Conservation (phyloP, 345 rosid species). For the Melaleuca quinquenervia region DNA sequence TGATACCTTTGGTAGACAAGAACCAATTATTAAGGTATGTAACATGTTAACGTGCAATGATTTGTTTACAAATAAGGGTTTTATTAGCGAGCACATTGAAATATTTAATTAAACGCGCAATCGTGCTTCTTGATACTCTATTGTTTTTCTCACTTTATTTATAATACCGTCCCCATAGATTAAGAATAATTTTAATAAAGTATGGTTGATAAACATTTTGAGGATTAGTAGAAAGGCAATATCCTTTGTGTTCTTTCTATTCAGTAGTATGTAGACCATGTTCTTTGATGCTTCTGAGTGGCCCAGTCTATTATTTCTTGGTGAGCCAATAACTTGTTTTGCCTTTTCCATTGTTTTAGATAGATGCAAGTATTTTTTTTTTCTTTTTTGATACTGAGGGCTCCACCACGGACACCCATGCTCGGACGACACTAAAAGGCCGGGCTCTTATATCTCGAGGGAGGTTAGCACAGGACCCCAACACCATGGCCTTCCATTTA, state of each 20-base stretch:
- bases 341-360: not conserved
- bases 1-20: rapidly evolving
- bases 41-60: not conserved
- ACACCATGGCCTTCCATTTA: no score
- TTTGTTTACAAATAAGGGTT: not conserved
- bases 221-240: not conserved
- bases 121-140: not conserved
- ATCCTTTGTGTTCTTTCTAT: not conserved
- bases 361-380: no score
- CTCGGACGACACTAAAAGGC: no score
- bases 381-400: no score
- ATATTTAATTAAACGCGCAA: not conserved
- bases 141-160: not conserved
- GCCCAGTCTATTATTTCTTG: not conserved
- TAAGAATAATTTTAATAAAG: not conserved
- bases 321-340: not conserved
- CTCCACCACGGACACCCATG: no score
- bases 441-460: no score
- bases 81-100: not conserved
- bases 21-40: not conserved
- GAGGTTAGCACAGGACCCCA: no score
- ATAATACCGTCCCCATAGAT: not conserved
- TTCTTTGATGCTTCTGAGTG: not conserved
- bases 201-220: not conserved
- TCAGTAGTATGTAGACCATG: not conserved